These are phyloP conservation scores for Aspergillus proliferans DNA, from an alignment of 2,329 filamentous ascomycete genomes.

Conservation along the genomic window DNA sequence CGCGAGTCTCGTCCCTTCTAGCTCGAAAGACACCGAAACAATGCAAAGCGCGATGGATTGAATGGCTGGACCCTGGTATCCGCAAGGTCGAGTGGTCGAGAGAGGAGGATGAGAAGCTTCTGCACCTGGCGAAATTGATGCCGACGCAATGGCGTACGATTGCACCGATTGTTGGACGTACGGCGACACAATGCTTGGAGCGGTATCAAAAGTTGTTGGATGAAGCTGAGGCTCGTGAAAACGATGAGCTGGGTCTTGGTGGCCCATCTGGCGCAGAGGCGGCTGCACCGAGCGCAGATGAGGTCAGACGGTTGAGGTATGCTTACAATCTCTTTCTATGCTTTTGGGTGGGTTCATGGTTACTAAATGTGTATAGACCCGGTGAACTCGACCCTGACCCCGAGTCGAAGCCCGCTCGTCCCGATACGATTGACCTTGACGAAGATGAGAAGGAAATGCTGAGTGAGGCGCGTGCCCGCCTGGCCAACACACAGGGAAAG, in stretches of 20 bases:
- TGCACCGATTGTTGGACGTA: conserved; percentile 90
- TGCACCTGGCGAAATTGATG: conserved; percentile 97
- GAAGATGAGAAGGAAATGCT: conserved; percentile 99
- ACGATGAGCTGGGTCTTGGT: conserved; percentile 70
- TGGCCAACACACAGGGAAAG: conserved; percentile 97
- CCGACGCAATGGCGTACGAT: conserved; percentile 99
- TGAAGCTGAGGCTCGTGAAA: conserved; percentile 86
- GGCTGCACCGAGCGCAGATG: conserved; percentile 81
- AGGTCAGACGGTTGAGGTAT: conserved; percentile 72
- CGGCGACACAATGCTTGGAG: conserved; percentile 93
- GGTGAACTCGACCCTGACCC: conserved; percentile 97
- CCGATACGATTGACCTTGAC: conserved; percentile 95
- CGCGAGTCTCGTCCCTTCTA: conserved; percentile 91
- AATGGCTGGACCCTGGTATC: conserved; percentile 97
- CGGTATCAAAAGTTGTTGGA: conserved; percentile 95
- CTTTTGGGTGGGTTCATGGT: conserved; percentile 4
- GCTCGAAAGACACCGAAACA: conserved; percentile 98
- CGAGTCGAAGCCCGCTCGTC: conserved; percentile 89
- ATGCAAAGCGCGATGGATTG: conserved; percentile 96
- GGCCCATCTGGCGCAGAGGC: conserved; percentile 77
- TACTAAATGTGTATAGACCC: conserved; percentile 44
- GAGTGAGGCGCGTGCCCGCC: conserved; percentile 88
- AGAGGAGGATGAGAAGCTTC: conserved; percentile 94
- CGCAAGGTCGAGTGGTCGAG: conserved; percentile 99
- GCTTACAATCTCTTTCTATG: conserved; percentile 5